phyloP scores from a whole-genome alignment of 2,329 filamentous ascomycete species.

The Fusarium sp. region DNA sequence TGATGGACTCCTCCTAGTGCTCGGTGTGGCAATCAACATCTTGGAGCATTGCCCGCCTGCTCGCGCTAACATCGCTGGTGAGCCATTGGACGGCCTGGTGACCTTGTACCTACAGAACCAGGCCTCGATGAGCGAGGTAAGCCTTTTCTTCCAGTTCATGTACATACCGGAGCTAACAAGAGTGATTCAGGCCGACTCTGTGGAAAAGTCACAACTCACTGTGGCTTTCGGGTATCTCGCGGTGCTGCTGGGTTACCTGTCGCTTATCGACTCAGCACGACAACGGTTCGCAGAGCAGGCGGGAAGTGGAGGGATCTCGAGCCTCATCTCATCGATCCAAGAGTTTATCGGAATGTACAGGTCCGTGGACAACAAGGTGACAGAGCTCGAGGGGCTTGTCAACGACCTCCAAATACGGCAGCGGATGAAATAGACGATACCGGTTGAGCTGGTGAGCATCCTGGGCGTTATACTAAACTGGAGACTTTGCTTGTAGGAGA shows the following conservation, averaged over 20 bases:
- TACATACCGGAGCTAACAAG: conserved; percentile 10
- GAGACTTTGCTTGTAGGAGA: conserved; percentile 21
- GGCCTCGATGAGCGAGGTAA: conserved; percentile 75
- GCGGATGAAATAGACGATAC: conserved; percentile 21
- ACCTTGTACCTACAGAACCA: conserved; percentile 76
- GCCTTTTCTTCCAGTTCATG: conserved; percentile 41
- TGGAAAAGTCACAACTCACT: conserved; percentile 81
- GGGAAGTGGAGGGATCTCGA: conserved; percentile 57
- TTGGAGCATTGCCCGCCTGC: conserved; percentile 80
- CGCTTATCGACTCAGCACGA: conserved; percentile 63
- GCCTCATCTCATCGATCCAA: conserved; percentile 64
- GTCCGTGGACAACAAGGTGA: conserved; percentile 59
- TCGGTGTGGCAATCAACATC: conserved; percentile 90
- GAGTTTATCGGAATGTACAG: conserved; percentile 67
- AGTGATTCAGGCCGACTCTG: conserved; percentile 69
- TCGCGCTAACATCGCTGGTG: conserved; percentile 53
- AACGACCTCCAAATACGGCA: conserved; percentile 49
- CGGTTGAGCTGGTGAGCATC: conserved; percentile 7
- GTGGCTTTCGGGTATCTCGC: conserved; percentile 90
- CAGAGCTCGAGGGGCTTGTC: conserved; percentile 54
- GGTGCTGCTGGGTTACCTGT: conserved; percentile 85
- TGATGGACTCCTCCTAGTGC: conserved; percentile 79
- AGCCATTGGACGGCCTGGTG: conserved; percentile 70
- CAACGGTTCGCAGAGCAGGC: conserved; percentile 57
- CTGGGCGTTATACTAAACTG: conserved; percentile 22